Evolutionary conservation across 108 stramenopile genomes (phyloP).

Genomic region (Parietichytrium sp.): DNA sequence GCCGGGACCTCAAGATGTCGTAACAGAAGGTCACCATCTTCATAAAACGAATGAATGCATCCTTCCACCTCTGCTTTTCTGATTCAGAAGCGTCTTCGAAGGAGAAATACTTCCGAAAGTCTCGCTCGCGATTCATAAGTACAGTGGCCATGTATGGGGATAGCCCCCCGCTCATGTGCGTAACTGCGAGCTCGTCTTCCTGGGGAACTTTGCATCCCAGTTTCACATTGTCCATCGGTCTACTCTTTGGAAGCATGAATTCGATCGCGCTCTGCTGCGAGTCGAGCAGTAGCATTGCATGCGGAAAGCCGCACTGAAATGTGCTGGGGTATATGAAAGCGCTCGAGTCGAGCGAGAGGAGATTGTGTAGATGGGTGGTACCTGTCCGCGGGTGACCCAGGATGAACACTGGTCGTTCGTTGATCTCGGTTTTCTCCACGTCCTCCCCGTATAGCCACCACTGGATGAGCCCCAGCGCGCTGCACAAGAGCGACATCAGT

Average conservation of each 20-base stretch:
- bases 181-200: slow-evolving; percentile 37
- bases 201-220: neutral
- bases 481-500: neutral
- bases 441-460: neutral
- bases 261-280: neutral
- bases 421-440: neutral
- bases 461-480: neutral
- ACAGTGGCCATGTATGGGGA: slow-evolving; percentile 30
- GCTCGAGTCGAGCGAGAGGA: neutral
- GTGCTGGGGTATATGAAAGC: neutral
- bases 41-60: neutral
- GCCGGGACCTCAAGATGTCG: neutral
- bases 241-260: neutral
- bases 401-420: slow-evolving; percentile 21
- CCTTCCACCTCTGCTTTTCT: neutral
- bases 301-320: slow-evolving; percentile 12
- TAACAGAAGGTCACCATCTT: neutral
- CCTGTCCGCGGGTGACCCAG: slow-evolving; percentile 32
- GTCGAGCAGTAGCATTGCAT: neutral
- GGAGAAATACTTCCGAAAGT: slow-evolving; percentile 11
- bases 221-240: slow-evolving; percentile 36
- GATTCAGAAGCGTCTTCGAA: neutral
- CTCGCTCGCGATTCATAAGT: slow-evolving; percentile 11
- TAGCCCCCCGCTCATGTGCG: neutral
- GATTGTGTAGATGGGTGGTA: neutral